Percentiles rank a stretch among this genome's conserved stretches.
Conservation (phyloP, 2,329 filamentous ascomycete genomes). For the Thielaviopsis ethacetica region DNA sequence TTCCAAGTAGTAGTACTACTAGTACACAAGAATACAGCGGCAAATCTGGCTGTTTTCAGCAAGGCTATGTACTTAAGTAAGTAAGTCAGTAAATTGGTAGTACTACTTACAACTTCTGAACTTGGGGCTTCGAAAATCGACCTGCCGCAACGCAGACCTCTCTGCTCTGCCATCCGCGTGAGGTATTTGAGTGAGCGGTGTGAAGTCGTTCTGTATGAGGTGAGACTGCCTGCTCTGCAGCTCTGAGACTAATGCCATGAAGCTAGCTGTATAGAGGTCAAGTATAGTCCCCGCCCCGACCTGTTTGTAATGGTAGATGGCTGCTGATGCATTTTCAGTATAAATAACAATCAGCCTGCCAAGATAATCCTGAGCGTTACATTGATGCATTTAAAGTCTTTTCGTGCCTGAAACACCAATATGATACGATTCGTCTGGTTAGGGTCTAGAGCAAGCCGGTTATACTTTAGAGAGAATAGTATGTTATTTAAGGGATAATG, state of each 20-base stretch:
- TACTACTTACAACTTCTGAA: too few relatives aligned
- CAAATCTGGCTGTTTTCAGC: not conserved
- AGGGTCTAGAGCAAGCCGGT: not conserved
- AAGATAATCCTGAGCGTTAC: not conserved
- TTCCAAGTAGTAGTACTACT: not conserved
- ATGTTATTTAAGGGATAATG: not conserved
- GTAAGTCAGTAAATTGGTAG: too few relatives aligned
- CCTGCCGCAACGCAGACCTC: too few relatives aligned
- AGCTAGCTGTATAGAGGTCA: not conserved
- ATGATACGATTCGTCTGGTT: not conserved
- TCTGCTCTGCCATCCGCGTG: too few relatives aligned
- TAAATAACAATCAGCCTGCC: too few relatives aligned
- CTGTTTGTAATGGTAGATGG: too few relatives aligned
- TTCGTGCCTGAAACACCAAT: not conserved
- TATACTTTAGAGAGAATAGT: not conserved
- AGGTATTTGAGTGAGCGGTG: not conserved
- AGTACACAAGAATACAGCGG: not conserved
- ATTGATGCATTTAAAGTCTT: not conserved
- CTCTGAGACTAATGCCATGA: not conserved
- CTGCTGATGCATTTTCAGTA: too few relatives aligned
- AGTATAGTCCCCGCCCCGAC: too few relatives aligned
- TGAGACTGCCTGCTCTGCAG: too few relatives aligned
- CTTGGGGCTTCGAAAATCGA: too few relatives aligned
- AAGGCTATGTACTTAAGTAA: too few relatives aligned
- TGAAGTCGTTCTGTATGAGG: not conserved